phyloP scores from a whole-genome alignment of 805 yeast genomes.

The Clavispora carvajalis region DNA sequence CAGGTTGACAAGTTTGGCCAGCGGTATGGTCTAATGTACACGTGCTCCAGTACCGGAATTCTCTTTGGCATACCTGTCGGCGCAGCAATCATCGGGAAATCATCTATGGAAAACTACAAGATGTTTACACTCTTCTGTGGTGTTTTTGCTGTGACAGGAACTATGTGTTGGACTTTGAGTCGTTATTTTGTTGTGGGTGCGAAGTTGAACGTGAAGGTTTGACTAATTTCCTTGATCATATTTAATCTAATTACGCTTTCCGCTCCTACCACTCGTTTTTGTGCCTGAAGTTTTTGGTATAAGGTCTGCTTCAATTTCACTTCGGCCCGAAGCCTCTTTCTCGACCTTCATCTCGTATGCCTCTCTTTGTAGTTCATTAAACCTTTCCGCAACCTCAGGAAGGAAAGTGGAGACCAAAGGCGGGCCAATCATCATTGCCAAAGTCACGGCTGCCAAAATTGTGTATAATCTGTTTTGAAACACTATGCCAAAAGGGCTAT shows the following conservation, averaged over 20 bases:
- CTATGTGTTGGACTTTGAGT: constrained; percentile 37
- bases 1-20: constrained; percentile 61
- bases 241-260: background rate
- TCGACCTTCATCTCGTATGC: background rate
- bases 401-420: constrained; percentile 22
- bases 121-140: constrained; percentile 43
- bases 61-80: constrained; percentile 34
- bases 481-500: constrained; percentile 39
- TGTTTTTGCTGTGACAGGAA: constrained; percentile 32
- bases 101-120: constrained; percentile 28
- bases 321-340: too few species aligned
- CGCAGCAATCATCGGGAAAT: constrained; percentile 32
- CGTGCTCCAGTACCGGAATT: constrained; percentile 44
- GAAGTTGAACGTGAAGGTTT: constrained; percentile 17
- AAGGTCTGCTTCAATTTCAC: too few species aligned
- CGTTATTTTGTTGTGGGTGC: constrained; percentile 43
- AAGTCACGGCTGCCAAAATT: constrained; percentile 22
- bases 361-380: constrained; percentile 17
- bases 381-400: constrained; percentile 35
- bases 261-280: background rate
- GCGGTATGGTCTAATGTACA: constrained; percentile 62
- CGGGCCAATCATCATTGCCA: constrained; percentile 30
- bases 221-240: background rate
- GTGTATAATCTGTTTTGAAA: constrained; percentile 34
- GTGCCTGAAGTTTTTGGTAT: background rate